Evolutionary conservation across 306 rosid genomes (phyloP).

Genomic region (Sicyos edulis): DNA sequence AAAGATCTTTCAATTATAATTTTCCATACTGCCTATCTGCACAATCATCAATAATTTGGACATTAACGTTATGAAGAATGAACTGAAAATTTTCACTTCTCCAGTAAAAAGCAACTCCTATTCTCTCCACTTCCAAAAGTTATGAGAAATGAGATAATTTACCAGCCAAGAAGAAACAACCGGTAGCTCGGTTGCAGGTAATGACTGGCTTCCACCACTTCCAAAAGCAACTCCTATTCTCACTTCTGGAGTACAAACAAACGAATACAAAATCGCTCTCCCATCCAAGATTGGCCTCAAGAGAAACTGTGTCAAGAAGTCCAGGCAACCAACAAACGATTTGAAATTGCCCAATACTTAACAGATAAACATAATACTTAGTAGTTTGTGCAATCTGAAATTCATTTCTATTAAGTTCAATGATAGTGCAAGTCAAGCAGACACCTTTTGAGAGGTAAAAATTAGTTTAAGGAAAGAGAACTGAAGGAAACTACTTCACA

Average conservation of each 20-base stretch:
- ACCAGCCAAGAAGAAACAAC: constrained; percentile 97
- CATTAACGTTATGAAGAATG: neutral
- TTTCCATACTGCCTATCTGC: neutral
- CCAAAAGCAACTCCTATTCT: constrained; percentile 94
- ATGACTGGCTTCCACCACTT: constrained; percentile 90
- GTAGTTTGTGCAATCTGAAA: neutral
- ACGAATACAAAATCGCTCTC: constrained; percentile 71
- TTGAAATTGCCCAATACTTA: constrained; percentile 6
- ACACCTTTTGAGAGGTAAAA: neutral
- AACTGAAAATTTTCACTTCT: neutral
- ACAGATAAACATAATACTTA: neutral
- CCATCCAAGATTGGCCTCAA: constrained; percentile 74
- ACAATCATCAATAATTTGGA: neutral
- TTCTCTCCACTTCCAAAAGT: no score
- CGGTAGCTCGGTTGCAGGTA: constrained; percentile 94
- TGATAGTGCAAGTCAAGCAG: neutral
- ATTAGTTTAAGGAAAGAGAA: constrained; percentile 15
- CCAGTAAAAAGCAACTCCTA: neutral
- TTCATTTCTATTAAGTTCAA: neutral
- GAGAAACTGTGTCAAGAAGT: constrained; percentile 58
- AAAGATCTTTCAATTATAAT: neutral
- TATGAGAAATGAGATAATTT: constrained; percentile 18
- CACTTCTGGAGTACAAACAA: constrained; percentile 78
- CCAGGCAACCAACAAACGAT: constrained; percentile 21
- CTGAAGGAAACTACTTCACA: constrained; percentile 32